These are phyloP conservation scores for Akanthomyces muscarius DNA, from an alignment of 2,329 filamentous ascomycete species.

Conservation along the genomic window DNA sequence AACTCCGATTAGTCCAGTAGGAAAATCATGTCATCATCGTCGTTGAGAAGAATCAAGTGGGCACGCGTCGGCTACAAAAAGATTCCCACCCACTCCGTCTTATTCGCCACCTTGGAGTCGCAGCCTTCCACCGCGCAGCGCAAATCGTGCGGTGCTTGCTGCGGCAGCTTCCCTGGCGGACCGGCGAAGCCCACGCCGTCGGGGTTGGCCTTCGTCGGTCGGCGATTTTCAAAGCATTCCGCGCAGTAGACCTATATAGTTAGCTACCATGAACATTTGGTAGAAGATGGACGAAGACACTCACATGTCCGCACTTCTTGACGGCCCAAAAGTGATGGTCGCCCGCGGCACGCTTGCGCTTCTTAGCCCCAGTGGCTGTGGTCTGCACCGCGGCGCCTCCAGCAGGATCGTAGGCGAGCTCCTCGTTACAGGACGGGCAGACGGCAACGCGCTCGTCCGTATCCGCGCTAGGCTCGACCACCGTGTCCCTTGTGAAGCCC, in stretches of 20 bases:
- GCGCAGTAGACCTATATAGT: slow-evolving; percentile 56
- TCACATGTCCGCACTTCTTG: slow-evolving; percentile 87
- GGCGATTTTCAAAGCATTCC: slow-evolving; percentile 56
- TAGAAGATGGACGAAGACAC: slow-evolving; percentile 22
- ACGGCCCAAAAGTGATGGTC: slow-evolving; percentile 92
- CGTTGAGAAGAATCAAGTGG: neutral
- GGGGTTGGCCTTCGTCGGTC: slow-evolving; percentile 32
- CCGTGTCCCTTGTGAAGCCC: slow-evolving; percentile 77
- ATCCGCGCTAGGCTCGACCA: slow-evolving; percentile 25
- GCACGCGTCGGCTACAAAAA: slow-evolving; percentile 40
- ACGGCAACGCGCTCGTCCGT: slow-evolving; percentile 68
- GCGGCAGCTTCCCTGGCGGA: slow-evolving; percentile 27
- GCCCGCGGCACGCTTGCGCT: slow-evolving; percentile 46
- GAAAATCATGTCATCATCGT: neutral
- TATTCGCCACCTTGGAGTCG: slow-evolving; percentile 47
- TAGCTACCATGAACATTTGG: neutral
- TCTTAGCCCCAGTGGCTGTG: slow-evolving; percentile 26
- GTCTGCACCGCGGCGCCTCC: slow-evolving; percentile 17
- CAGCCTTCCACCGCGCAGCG: slow-evolving; percentile 57
- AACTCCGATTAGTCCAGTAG: neutral
- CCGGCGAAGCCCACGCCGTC: slow-evolving; percentile 38
- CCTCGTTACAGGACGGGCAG: slow-evolving; percentile 82
- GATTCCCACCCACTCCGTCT: slow-evolving; percentile 59
- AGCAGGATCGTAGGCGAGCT: slow-evolving; percentile 69
- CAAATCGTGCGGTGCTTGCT: slow-evolving; percentile 30